These are phyloP conservation scores for Suillus lakei DNA, from an alignment of 768 basidiomycete species.

Conservation along the genomic window DNA sequence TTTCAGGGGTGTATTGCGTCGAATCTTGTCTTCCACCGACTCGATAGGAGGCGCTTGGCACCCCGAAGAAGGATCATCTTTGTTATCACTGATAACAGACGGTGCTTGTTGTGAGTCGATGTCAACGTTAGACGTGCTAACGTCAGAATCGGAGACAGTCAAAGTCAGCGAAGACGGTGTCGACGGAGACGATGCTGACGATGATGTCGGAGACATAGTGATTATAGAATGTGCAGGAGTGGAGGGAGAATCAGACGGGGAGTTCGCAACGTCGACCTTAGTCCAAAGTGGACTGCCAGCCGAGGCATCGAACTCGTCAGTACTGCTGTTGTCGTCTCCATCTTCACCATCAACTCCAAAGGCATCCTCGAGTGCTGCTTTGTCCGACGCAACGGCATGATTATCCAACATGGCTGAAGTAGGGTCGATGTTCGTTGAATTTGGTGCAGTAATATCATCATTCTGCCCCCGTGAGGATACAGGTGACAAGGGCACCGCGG, in stretches of 20 bases:
- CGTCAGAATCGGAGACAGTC: neutral
- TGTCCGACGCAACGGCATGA: neutral
- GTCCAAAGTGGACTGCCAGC: neutral
- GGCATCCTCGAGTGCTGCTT: constrained; percentile 9
- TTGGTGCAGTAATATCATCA: neutral
- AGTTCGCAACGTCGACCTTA: neutral
- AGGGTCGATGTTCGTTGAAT: neutral
- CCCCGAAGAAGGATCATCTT: constrained; percentile 11
- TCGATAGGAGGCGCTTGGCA: constrained; percentile 2
- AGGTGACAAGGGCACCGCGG: constrained; percentile 6
- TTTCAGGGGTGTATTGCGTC: constrained; percentile 20
- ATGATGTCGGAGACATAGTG: neutral
- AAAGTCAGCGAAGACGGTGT: neutral
- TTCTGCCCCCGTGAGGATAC: neutral
- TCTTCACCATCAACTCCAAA: constrained; percentile 14
- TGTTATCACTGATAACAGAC: constrained; percentile 8
- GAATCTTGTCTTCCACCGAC: constrained; percentile 13
- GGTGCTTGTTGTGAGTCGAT: constrained; percentile 5
- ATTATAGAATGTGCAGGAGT: neutral
- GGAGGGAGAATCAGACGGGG: neutral
- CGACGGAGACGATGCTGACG: neutral
- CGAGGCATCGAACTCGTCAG: neutral
- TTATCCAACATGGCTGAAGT: constrained; percentile 1
- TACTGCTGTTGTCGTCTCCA: neutral
- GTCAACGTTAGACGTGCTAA: neutral